These are phyloP conservation scores for Coccomyxa subellipsoidea DNA, from an alignment of 163 green algal genomes.

Conservation along the genomic window DNA sequence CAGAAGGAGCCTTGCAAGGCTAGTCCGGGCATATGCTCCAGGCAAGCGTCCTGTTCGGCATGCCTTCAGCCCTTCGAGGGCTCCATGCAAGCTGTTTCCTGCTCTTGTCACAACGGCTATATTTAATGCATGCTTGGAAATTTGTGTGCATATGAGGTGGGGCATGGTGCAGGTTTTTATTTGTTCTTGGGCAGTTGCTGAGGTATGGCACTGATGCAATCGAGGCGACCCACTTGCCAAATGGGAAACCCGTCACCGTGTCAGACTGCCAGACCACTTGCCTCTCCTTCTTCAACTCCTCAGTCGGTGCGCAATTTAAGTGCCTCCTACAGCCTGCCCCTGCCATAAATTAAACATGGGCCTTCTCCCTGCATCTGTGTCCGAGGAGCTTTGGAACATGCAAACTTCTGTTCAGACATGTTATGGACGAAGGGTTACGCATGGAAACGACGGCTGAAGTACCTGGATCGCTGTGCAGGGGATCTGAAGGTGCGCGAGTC, in stretches of 20 bases:
- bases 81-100: too few relatives aligned
- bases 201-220: conserved; percentile 52
- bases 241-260: neutral
- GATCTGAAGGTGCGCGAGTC: conserved; percentile 32
- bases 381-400: too few relatives aligned
- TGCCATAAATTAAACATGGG: too few relatives aligned
- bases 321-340: neutral
- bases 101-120: too few relatives aligned
- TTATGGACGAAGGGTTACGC: too few relatives aligned
- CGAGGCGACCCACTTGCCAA: conserved; percentile 19
- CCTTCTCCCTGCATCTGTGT: too few relatives aligned
- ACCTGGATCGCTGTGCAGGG: neutral
- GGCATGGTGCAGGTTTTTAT: conserved; percentile 42
- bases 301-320: neutral
- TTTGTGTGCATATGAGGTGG: neutral
- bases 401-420: too few relatives aligned
- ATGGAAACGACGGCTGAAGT: too few relatives aligned
- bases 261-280: neutral
- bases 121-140: neutral
- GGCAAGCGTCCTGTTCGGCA: neutral
- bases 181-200: conserved; percentile 70
- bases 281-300: conserved; percentile 1
- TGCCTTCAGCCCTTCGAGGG: too few relatives aligned
- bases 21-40: neutral
- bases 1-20: neutral